Evolutionary conservation across 1,284 basidiomycete genomes (phyloP), one percentile per base, ranked within the genome.

Genomic region (Sphaerobolus stellatus): DNA sequence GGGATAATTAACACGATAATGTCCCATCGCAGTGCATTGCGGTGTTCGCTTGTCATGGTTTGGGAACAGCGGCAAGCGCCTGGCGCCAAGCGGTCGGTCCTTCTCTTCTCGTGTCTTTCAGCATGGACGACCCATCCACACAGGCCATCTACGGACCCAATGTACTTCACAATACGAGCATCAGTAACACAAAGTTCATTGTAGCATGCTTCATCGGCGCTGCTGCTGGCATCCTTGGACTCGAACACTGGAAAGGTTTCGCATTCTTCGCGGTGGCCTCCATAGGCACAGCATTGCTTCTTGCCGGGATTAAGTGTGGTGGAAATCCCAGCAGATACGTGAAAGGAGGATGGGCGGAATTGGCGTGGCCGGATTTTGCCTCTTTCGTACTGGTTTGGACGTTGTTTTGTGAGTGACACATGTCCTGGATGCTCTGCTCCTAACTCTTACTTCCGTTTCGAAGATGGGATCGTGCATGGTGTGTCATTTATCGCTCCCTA

Each of bases 311-410:
- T 60, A 92, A 90, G 65, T 92, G 88, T 72, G 75, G 77, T 56
- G 82, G 83, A 18, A 75, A 74, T 44, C 78, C 84, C 4, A 63
- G 68, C 45, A 83, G 82, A 61, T 90, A 81, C 69, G 70, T 87
- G 22, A 71, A 78, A 41, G 81, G 82, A 7, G 85, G 88, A 6
- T 67, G 81, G 63, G 70, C 75, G 64, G 88, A 87, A 54, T 71
- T 93, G 40, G 71, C 85, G 46, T 91, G 88, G 56, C 86, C 92
- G 0, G 93, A 92, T 61, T 75, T 86, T 18, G 88, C 90, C 63
- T 90, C 90, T 1, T 95, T 93, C 66, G 79, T 95, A 57, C 78
- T 94, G 43, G 85, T 89, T 31, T 95, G 92, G 92, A 95, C 92
- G 34, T 74, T 94, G 55, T 89, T 92, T 68, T 94, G 90, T 69